phyloP scores from a whole-genome alignment of 73 alveolate genomes.

The Paramecium tetraurelia region DNA sequence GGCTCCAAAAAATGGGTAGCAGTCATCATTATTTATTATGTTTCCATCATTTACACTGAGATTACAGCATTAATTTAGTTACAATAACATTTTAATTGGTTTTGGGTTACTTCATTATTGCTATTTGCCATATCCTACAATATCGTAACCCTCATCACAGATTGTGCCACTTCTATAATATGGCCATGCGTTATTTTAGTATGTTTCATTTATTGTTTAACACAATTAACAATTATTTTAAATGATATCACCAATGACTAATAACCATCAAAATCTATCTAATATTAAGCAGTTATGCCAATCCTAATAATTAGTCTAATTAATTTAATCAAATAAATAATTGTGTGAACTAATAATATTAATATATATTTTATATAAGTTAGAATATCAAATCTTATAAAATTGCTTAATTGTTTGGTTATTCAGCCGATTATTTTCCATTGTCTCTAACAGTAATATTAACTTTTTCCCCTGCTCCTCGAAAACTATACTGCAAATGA shows the following conservation, averaged over 20 bases:
- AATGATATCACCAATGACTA: neutral
- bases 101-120: slow-evolving; percentile 14
- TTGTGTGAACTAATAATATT: neutral
- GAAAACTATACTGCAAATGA: neutral
- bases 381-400: neutral
- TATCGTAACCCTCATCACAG: neutral
- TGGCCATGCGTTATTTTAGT: neutral
- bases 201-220: neutral
- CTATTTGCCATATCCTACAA: neutral
- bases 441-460: neutral
- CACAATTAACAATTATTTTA: neutral
- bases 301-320: neutral
- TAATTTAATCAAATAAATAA: neutral
- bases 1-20: slow-evolving; percentile 16
- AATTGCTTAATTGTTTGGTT: neutral
- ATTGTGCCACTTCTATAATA: neutral
- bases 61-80: neutral
- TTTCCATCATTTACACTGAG: neutral
- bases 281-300: neutral
- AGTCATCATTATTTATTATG: neutral
- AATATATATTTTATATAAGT: neutral
- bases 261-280: neutral
- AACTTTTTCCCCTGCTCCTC: neutral
- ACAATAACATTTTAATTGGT: neutral
- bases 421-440: neutral